A percentile compares a stretch with the other conserved stretches of the same genome.
These are phyloP conservation scores for Galerina sulciceps DNA, from an alignment of 768 basidiomycete genomes.

Conservation along the genomic window DNA sequence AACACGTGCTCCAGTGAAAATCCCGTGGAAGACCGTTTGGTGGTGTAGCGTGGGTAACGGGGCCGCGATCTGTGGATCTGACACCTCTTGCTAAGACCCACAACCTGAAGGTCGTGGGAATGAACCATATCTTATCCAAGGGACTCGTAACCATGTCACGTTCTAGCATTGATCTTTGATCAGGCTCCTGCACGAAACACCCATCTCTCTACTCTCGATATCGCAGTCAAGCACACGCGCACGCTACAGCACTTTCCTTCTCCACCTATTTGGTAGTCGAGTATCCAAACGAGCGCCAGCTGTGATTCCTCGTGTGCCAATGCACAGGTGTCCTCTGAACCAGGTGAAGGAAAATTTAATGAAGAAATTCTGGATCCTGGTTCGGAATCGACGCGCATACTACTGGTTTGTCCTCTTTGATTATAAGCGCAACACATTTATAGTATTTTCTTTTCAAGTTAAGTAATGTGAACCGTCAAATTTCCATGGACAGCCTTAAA, in stretches of 20 bases:
- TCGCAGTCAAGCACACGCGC: constrained; percentile 29
- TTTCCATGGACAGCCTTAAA: constrained; percentile 29
- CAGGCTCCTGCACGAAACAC: neutral
- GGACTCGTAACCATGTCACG: too few relatives aligned
- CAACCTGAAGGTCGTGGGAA: too few relatives aligned
- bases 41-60: too few relatives aligned
- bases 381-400: constrained; percentile 36
- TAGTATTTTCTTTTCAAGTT: constrained; percentile 27
- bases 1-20: too few relatives aligned
- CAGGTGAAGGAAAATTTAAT: constrained; percentile 23
- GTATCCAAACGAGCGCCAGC: constrained; percentile 42
- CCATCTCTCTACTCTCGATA: constrained; percentile 16
- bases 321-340: constrained; percentile 13
- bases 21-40: too few relatives aligned
- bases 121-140: too few relatives aligned
- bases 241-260: constrained; percentile 74
- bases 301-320: constrained; percentile 29
- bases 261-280: constrained; percentile 72
- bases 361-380: constrained; percentile 28
- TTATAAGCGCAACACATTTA: neutral
- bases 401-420: constrained; percentile 32
- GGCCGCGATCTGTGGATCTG: too few relatives aligned
- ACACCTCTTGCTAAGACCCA: too few relatives aligned
- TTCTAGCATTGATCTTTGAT: constrained; percentile 28
- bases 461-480: constrained; percentile 38